Base-by-base conservation (phyloP, 129 eudicot species). In the Scalesia atractyloides region DNA sequence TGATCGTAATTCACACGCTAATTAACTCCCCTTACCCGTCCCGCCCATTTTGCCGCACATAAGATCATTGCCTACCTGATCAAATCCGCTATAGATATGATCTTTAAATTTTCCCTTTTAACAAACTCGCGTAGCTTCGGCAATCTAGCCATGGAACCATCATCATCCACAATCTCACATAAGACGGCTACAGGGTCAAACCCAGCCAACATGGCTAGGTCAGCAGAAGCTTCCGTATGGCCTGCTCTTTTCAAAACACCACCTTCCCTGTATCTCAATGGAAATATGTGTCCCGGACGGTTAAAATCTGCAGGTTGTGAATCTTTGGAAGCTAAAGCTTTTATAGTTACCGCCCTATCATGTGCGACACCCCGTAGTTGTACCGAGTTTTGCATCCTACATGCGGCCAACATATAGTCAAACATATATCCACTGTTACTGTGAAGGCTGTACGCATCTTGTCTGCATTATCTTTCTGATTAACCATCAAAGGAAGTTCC, bases 191-290 rank as follows among this genome's bases (percentile, higher is more conserved):
- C 91, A 53, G 96, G 96, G 51, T 83, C 91, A 22, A 90, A 86
- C 22, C 97, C 99, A 62, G 97, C 96, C 54, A 94, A 84, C 60
- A 80, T n/a, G 3, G 94, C 86, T 69, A 94, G 86, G 77, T 90
- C 99, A 41, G 86, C 96, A 50, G 99, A 89, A 75, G 97, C 99
- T 83, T 94, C 99, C 1, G 99, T 94, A 80, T 94, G 97, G 7
- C 99, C 97, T 17, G 99, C 99, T 86, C 97, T 86, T 83, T 90
- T 94, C 34, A 90, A 54, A 58, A 94, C 99, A 64, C 97, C 99
- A 9, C 99, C 99, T 2, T 88, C 96, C 65, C 99, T 86, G 72
- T 94, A 94, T 81, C 84, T 94, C 36, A 94, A 76, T 5, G 99
- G 99, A 74, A 94, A 94, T 69, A 94, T 88, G 72, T 94, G 99